These are phyloP conservation scores for Xylaria arbuscula DNA, from an alignment of 2,329 filamentous ascomycete species.

Conservation along the genomic window DNA sequence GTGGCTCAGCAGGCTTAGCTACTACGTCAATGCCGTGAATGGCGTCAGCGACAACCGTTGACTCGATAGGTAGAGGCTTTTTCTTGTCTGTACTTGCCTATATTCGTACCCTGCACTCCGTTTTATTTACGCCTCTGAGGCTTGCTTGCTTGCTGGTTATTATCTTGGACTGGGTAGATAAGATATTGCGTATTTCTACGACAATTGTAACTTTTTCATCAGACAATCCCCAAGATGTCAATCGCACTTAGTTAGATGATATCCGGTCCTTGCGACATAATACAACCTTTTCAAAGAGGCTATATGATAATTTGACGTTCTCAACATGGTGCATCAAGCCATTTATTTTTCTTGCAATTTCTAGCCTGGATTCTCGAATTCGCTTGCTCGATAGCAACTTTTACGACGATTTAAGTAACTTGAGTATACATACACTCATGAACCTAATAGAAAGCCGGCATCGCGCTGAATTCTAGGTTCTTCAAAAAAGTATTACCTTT, in stretches of 20 bases:
- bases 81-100: neutral
- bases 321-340: neutral
- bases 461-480: too few species aligned
- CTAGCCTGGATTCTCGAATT: neutral
- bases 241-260: neutral
- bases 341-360: neutral
- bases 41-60: conserved; percentile 17
- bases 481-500: too few species aligned
- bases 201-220: conserved; percentile 4
- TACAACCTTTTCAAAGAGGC: neutral
- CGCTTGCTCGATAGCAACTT: too few species aligned
- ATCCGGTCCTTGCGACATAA: too few species aligned
- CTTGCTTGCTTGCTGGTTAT: too few species aligned
- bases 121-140: neutral
- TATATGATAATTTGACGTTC: neutral
- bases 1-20: conserved; percentile 25
- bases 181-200: neutral
- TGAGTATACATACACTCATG: too few species aligned
- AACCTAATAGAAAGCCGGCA: too few species aligned
- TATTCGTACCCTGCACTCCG: neutral
- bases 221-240: neutral
- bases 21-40: conserved; percentile 1
- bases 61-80: neutral
- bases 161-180: neutral
- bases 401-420: too few species aligned